Percentiles rank a stretch among this genome's conserved stretches.
Evolutionary conservation across 169 alveolate genomes (phyloP).

Genomic region (Cyclospora cayetanensis): DNA sequence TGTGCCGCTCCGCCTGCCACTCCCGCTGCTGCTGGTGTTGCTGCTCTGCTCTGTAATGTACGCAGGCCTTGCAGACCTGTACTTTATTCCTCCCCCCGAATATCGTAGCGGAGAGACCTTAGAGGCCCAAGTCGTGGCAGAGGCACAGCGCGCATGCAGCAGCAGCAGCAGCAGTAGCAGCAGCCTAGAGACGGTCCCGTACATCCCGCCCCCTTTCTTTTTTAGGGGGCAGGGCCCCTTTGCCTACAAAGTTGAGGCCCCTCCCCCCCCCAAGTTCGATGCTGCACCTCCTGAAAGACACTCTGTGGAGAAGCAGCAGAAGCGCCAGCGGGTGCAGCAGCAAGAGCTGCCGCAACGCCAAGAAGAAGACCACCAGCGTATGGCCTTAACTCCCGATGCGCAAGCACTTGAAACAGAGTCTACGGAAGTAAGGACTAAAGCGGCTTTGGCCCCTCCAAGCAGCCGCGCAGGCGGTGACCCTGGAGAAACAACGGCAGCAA

Average conservation of each 20-base stretch:
- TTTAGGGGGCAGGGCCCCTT: slow-evolving; percentile 36
- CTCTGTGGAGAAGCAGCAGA: slow-evolving; percentile 16
- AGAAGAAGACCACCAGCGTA: not conserved
- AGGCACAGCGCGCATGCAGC: slow-evolving; percentile 63
- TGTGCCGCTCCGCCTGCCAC: not conserved
- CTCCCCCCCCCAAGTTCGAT: not conserved
- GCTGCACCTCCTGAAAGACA: not conserved
- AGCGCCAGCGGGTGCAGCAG: slow-evolving; percentile 22
- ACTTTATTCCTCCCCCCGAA: slow-evolving; percentile 61
- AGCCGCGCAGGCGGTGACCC: not conserved
- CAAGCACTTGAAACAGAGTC: too few species aligned
- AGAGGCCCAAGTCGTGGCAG: slow-evolving; percentile 42
- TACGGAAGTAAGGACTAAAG: too few species aligned
- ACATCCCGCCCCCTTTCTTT: slow-evolving; percentile 48
- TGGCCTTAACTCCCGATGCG: too few species aligned
- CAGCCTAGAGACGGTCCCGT: slow-evolving; percentile 6
- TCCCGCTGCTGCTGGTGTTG: not conserved
- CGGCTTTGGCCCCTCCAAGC: not conserved
- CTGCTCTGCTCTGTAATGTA: not conserved
- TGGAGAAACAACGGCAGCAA: not conserved
- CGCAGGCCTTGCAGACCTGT: slow-evolving; percentile 69
- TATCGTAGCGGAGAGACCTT: slow-evolving; percentile 23
- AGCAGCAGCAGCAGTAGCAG: slow-evolving; percentile 19
- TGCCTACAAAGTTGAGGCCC: slow-evolving; percentile 36
- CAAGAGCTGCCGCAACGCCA: not conserved